Base-by-base conservation (phyloP, 1,284 basidiomycete species). In the Neonothopanus nambi region DNA sequence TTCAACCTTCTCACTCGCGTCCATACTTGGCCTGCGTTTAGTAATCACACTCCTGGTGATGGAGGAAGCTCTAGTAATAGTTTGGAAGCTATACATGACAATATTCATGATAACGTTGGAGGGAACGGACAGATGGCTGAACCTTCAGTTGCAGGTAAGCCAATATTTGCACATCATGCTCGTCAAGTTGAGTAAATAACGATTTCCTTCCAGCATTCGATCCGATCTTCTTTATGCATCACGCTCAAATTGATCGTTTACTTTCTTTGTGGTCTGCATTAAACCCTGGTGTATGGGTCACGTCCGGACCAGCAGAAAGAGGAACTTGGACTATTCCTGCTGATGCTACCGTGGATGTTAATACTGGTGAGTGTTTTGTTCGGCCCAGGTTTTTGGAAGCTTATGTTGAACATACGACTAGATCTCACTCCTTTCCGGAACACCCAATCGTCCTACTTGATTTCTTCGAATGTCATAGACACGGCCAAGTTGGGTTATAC, bases 151-250 rank as follows among this genome's bases (percentile, higher is more conserved):
- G 76, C 75, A 57, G 73, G 71, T 70, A 37, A 50, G 62, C 58
- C 21, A 26, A 35, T 44, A 37, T 12, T 46, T 4, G 4, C 23
- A n/a, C 30, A 18, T 7, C 54, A 18, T 49, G 18, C 43, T 20
- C 13, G 39, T 48, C 13, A 9, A n/a, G n/a, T n/a, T n/a, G n/a
- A 38, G 5, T 8, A 28, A 45, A 20, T 26, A 12, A 41, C 18
- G 20, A n/a, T 15, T 15, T 9, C 30, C 12, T 9, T 48, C 6
- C 52, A 75, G 78, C 67, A 1, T 75, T 77, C 56, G 78, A 79
- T 58, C 77, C 77, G 1, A 73, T 78, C 51, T 80, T 80, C 66
- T 79, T n/a, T n/a, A n/a, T n/a, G n/a, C n/a, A n/a, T n/a, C n/a
- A n/a, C n/a, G n/a, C n/a, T n/a, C n/a, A n/a, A 43, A 72, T 78